These are phyloP conservation scores for Enterospora canceri DNA, from an alignment of 371 early-diverging fungal species.

Conservation along the genomic window DNA sequence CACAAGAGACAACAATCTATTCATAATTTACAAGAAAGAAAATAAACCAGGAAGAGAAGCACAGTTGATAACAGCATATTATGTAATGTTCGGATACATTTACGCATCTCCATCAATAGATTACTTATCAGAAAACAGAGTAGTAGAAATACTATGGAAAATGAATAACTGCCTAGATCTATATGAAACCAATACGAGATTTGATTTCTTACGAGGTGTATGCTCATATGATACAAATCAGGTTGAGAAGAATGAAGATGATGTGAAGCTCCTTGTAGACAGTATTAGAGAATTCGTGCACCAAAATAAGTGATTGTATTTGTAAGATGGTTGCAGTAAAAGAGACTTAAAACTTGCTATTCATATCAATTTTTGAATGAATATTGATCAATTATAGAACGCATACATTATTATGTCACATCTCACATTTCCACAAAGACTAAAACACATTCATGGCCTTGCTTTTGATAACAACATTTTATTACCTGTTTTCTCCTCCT, in stretches of 20 bases:
- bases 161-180: constrained; percentile 23
- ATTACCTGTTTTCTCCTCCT: constrained; percentile 62
- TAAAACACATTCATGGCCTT: no score
- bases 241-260: no score
- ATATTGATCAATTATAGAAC: no score
- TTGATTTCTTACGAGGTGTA: constrained; percentile 12
- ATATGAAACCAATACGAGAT: constrained; percentile 21
- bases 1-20: constrained; percentile 17
- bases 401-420: no score
- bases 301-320: no score
- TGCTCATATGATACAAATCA: no score
- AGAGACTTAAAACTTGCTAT: no score
- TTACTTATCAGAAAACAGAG: constrained; percentile 17
- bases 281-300: no score
- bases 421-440: no score
- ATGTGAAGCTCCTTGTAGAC: no score
- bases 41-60: not conserved
- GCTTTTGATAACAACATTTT: not conserved
- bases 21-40: constrained; percentile 28
- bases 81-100: constrained; percentile 40
- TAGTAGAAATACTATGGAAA: constrained; percentile 17
- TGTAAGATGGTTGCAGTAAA: no score
- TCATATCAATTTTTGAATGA: no score
- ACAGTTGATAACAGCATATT: constrained; percentile 23
- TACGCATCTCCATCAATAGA: constrained; percentile 33